Conservation (phyloP, 148 eudicot genomes). For the Dysphania ambrosioides region DNA sequence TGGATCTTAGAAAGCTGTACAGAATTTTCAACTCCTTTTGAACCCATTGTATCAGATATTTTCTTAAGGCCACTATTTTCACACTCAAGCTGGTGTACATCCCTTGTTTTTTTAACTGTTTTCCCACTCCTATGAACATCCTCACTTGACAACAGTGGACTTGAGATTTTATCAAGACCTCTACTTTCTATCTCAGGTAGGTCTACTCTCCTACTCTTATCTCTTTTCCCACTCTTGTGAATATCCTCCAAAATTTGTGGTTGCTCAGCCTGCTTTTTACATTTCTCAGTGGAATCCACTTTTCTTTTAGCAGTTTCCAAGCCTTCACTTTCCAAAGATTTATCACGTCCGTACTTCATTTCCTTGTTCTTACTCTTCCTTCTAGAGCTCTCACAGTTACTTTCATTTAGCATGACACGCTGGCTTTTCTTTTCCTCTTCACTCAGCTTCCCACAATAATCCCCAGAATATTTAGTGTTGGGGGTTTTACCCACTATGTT, state of each 20-base stretch:
- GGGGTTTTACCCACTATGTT: slow-evolving; percentile 28
- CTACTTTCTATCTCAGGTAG: slow-evolving; percentile 20
- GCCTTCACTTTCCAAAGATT: slow-evolving; percentile 19
- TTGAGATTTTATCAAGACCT: slow-evolving; percentile 20
- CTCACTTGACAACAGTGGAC: slow-evolving; percentile 25
- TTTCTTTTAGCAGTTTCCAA: slow-evolving; percentile 27
- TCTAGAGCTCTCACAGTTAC: slow-evolving; percentile 27
- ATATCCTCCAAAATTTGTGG: slow-evolving; percentile 26
- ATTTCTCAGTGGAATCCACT: slow-evolving; percentile 17
- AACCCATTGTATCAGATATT: slow-evolving; percentile 21
- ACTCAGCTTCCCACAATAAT: slow-evolving; percentile 23
- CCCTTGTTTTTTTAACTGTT: slow-evolving; percentile 21
- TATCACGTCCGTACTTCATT: slow-evolving; percentile 26
- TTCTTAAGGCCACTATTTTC: slow-evolving; percentile 19
- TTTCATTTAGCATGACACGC: slow-evolving; percentile 27
- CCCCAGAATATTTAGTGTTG: slow-evolving; percentile 28
- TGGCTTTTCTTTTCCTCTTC: slow-evolving; percentile 35
- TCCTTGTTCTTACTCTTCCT: slow-evolving; percentile 34
- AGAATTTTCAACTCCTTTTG: slow-evolving; percentile 19
- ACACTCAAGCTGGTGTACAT: slow-evolving; percentile 23
- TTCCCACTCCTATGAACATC: slow-evolving; percentile 20
- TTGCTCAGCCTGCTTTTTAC: slow-evolving; percentile 26
- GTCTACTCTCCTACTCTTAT: slow-evolving; percentile 19
- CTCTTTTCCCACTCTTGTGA: slow-evolving; percentile 21
- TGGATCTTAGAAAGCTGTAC: slow-evolving; percentile 25